Conservation (phyloP, 129 eudicot species). For the Chrysanthemum seticuspe region DNA sequence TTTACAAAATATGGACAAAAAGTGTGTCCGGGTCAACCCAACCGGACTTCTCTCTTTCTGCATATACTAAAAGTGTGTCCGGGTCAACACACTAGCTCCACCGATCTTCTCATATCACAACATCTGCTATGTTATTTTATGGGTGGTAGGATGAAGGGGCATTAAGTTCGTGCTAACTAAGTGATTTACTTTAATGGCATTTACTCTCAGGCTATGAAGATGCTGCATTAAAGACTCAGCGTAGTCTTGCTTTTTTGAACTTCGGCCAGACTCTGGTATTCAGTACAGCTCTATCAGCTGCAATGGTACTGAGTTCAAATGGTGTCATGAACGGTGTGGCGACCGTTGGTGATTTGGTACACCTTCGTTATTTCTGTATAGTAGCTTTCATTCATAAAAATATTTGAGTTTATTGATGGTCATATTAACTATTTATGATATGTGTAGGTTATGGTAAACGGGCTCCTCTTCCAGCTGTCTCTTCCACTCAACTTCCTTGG, state of each 20-base stretch:
- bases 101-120: too few relatives aligned
- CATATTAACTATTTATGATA: constrained; percentile 5
- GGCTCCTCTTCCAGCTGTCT: constrained; percentile 96
- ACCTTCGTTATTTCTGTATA: constrained; percentile 13
- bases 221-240: constrained; percentile 93
- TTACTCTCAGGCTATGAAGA: constrained; percentile 71
- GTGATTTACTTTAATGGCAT: constrained; percentile 8
- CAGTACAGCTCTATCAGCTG: constrained; percentile 83
- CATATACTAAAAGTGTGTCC: not conserved
- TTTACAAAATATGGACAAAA: not conserved
- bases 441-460: constrained; percentile 93
- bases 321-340: constrained; percentile 74
- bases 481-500: constrained; percentile 98
- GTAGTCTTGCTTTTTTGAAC: constrained; percentile 86
- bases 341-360: constrained; percentile 98
- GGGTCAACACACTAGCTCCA: not conserved
- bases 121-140: not conserved
- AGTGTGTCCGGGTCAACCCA: not conserved
- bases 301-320: constrained; percentile 86
- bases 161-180: not conserved
- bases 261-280: constrained; percentile 87
- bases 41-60: not conserved
- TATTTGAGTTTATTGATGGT: not conserved
- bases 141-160: not conserved
- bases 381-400: not conserved